phyloP scores from a whole-genome alignment of 768 basidiomycete species.

The Collybia mongolica region DNA sequence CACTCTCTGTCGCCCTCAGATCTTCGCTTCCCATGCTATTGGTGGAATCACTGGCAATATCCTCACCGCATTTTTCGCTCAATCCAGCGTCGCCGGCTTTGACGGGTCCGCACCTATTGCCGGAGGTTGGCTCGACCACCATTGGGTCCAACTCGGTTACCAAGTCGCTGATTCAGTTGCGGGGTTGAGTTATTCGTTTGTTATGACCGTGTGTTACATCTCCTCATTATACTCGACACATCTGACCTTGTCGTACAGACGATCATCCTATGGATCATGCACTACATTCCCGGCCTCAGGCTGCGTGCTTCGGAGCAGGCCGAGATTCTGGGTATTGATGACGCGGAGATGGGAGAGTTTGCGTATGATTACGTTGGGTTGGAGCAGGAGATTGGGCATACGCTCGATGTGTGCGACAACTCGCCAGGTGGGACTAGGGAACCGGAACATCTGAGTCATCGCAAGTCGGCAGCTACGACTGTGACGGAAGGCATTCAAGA shows the following conservation, averaged over 20 bases:
- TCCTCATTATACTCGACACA: not conserved
- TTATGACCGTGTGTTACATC: conserved; percentile 62
- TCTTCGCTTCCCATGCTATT: conserved; percentile 83
- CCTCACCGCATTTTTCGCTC: conserved; percentile 87
- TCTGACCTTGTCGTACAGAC: conserved; percentile 39
- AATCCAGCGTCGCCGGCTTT: conserved; percentile 72
- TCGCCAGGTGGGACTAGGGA: conserved; percentile 24
- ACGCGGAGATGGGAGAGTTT: conserved; percentile 87
- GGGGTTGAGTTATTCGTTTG: conserved; percentile 70
- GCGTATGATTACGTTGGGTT: conserved; percentile 86
- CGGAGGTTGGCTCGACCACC: conserved; percentile 88
- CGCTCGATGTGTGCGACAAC: conserved; percentile 16
- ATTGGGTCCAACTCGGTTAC: conserved; percentile 81
- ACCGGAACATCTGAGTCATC: conserved; percentile 20
- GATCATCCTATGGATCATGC: conserved; percentile 85
- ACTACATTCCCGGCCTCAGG: conserved; percentile 77
- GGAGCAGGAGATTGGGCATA: conserved; percentile 54
- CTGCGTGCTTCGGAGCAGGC: conserved; percentile 65
- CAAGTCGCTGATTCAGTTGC: conserved; percentile 77
- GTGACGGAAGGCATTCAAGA: not conserved
- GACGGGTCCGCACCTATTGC: conserved; percentile 67
- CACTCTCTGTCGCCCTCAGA: conserved; percentile 39
- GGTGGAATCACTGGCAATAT: conserved; percentile 83
- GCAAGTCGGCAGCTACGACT: conserved; percentile 1
- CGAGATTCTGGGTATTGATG: conserved; percentile 86